Base-by-base conservation (phyloP, 2,329 filamentous ascomycete species). In the Fusarium euwallaceae region DNA sequence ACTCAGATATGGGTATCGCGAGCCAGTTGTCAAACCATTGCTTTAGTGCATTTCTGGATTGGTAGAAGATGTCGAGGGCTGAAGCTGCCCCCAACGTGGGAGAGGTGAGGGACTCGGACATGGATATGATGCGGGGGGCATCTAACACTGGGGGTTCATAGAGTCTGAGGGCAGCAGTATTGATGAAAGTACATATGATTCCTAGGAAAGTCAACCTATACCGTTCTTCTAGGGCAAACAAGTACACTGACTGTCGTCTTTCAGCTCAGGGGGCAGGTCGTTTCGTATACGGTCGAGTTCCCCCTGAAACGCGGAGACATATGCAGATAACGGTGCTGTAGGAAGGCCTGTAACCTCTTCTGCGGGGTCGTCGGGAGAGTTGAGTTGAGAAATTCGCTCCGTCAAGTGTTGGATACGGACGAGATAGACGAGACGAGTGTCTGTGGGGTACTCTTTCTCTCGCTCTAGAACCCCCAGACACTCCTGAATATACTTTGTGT, bases 1-100 rank as follows among this genome's bases (percentile, higher is more conserved):
- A 88, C 4, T 82, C 79, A 0, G 79, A 72, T 0, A 84, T 79
- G 0, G 88, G 85, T 0, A 90, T 78, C 0, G 82, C 76, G 2
- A 87, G 81, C 83, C 87, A 88, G 41, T 81, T 81, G 3, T 88
- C 84, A 59, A 90, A 89, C 81, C 87, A 90, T 0, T 79, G 78
- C 41, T 83, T 85, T 0, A 89, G 76, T 1, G 88, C 86, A 17
- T 82, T 80, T 53, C 86, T 85, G 5, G 87, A 86, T 27, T 85
- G 84, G 71, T 87, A 88, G 11, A 91, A 85, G 4, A 85, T 81
- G 66, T 90, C 87, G 2, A 90, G 81, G 0, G 85, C 83, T 0
- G 86, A 85, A 0, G 85, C 79, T 1, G 81, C 80, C 5, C 83
- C 83, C 2, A 82, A 41, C 0, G 83, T 82, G 3, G 83, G 77